phyloP scores from a whole-genome alignment of 768 basidiomycete species.

The Kondoa malvinella region DNA sequence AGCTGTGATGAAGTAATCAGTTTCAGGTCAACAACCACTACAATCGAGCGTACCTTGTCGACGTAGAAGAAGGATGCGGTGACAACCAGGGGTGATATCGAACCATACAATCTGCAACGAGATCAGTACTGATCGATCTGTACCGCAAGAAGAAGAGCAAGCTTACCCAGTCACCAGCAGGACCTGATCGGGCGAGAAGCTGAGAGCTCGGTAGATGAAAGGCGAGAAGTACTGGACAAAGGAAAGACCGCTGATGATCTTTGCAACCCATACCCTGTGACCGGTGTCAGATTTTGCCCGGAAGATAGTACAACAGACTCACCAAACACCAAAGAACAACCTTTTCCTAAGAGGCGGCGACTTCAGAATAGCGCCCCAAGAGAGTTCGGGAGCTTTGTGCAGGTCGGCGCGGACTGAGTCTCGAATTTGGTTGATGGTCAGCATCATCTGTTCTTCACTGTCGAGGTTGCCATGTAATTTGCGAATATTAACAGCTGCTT shows the following conservation, averaged over 20 bases:
- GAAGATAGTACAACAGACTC: no score
- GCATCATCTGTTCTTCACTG: not conserved
- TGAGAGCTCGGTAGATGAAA: constrained; percentile 6
- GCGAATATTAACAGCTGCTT: not conserved
- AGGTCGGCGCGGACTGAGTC: constrained; percentile 3
- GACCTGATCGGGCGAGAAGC: not conserved
- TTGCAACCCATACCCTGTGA: constrained; percentile 1
- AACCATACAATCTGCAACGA: not conserved
- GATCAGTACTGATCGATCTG: not conserved
- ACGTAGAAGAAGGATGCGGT: not conserved
- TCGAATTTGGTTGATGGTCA: not conserved
- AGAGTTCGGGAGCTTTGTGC: not conserved
- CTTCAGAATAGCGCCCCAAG: constrained; percentile 3
- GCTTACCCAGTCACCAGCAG: not conserved
- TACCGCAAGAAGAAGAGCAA: not conserved
- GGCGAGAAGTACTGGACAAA: constrained; percentile 5
- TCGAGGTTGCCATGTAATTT: not conserved
- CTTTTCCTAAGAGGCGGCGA: not conserved
- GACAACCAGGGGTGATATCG: not conserved
- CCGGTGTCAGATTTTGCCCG: no score
- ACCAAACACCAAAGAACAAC: constrained; percentile 2
- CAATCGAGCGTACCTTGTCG: not conserved
- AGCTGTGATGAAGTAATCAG: not conserved
- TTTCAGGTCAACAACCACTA: not conserved
- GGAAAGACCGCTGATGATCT: not conserved